Conservation (phyloP, 371 early-diverging fungal genomes). For the Rhizopus arrhizus region DNA sequence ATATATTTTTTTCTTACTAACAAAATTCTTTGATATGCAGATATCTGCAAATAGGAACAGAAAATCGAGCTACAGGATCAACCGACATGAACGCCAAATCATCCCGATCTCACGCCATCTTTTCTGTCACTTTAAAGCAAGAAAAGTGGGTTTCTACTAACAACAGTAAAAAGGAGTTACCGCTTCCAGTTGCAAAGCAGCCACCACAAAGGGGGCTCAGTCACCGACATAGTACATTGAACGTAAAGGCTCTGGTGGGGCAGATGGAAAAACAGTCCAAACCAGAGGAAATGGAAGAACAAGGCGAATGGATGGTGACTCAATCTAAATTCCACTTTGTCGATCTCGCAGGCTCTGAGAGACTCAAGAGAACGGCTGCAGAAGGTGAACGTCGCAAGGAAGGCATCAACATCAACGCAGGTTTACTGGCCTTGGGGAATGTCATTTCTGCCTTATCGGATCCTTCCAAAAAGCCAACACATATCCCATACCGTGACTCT, state of each 20-base stretch:
- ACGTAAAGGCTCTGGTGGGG: constrained; percentile 44
- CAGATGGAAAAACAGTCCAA: constrained; percentile 40
- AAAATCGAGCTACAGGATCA: constrained; percentile 87
- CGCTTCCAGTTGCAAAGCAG: background rate
- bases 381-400: constrained; percentile 95
- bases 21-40: constrained; percentile 13
- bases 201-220: constrained; percentile 7
- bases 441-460: constrained; percentile 97
- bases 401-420: constrained; percentile 97
- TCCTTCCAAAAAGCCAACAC: constrained; percentile 56
- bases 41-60: constrained; percentile 75
- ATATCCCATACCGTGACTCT: constrained; percentile 96
- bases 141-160: constrained; percentile 56
- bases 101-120: constrained; percentile 98
- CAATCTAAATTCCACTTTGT: constrained; percentile 96
- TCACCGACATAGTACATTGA: constrained; percentile 38
- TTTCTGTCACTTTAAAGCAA: constrained; percentile 85
- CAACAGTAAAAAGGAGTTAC: constrained; percentile 1
- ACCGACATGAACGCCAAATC: constrained; percentile 97
- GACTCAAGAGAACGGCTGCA: constrained; percentile 94
- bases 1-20: too few relatives aligned
- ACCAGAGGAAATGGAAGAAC: constrained; percentile 27
- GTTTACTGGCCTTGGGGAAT: constrained; percentile 96
- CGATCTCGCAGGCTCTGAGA: constrained; percentile 99
- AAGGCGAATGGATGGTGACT: constrained; percentile 52